These are phyloP conservation scores for Bruguiera gymnorhiza DNA, from an alignment of 345 rosid genomes.

Conservation along the genomic window DNA sequence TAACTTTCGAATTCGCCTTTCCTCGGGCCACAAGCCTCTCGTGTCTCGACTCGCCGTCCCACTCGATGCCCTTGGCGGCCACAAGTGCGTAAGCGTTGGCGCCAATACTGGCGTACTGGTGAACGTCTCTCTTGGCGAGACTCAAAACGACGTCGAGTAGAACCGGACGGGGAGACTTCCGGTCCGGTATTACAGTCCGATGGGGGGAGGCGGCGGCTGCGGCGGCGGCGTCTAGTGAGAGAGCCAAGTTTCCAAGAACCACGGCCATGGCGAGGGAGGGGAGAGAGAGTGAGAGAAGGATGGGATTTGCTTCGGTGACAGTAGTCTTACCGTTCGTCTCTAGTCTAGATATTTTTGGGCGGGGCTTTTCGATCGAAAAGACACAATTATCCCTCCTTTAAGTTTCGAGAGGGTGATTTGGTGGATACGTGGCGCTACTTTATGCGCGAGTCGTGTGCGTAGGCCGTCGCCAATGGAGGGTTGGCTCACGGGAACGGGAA, in stretches of 20 bases:
- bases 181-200: constrained; percentile 46
- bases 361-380: constrained; percentile 26
- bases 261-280: constrained; percentile 49
- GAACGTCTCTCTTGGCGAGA: constrained; percentile 51
- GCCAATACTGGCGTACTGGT: constrained; percentile 28
- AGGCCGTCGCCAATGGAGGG: constrained; percentile 15
- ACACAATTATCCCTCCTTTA: too few species aligned
- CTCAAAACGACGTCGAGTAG: constrained; percentile 45
- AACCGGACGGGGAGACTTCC: constrained; percentile 47
- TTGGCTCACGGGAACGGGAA: constrained; percentile 8
- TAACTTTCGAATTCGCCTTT: constrained; percentile 58
- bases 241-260: constrained; percentile 64
- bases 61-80: constrained; percentile 43
- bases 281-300: constrained; percentile 9
- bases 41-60: constrained; percentile 49
- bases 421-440: constrained; percentile 31
- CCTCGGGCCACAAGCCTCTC: constrained; percentile 40
- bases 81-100: constrained; percentile 10
- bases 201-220: constrained; percentile 20
- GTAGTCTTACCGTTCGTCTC: not conserved
- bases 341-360: too few species aligned
- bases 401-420: too few species aligned
- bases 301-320: constrained; percentile 11
- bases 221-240: constrained; percentile 45
- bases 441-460: constrained; percentile 40